Evolutionary conservation across 495 filamentous ascomycete species (phyloP), one percentile per base, ranked within the genome.

Genomic region (Mytilinidion resinicola): DNA sequence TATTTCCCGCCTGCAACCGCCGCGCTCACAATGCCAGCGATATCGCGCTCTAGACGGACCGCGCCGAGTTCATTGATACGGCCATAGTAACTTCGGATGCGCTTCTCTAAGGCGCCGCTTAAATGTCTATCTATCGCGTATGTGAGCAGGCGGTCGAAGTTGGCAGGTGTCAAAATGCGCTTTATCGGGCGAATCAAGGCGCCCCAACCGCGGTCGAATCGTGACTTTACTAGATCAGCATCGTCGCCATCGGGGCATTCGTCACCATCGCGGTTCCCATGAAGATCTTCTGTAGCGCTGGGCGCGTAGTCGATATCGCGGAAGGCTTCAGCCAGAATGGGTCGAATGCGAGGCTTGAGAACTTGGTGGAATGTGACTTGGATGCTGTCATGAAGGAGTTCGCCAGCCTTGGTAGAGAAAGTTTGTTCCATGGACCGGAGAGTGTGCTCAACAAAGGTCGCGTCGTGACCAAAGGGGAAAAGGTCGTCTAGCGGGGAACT

Each of bases 281-380:
- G 78, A 9, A 79, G 67, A 46, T 82, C 78, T 1, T 80, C 80
- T 14, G 43, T 7, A 30, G 21, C 21, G 19, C 20, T 36, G 3
- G 59, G 56, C n/a, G 57, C 51, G 75, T 98, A 98, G 69, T 96
- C 90, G 37, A 89, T 85, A 68, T 96, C 91, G 20, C 91, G 85
- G 77, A 96, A 98, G 5, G 91, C 81, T 58, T 97, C 91, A 30
- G 85, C 80, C 12, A 97, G 79, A 34, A 96, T 82, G 0, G 90
- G 90, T 1, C 93, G 85, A 20, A 98, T 78, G 19, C 90, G 88
- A 34, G 85, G 84, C 64, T 93, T 93, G 65, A 96, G 76, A 30
- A 96, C 86, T 61, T 91, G 86, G 69, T 89, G 86, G 75, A 95
- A 96, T 48, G 91, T 78, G 12, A 91, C 91, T 63, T 82, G 78